phyloP scores from a whole-genome alignment of 1,139 yeast genomes.

The Hyphopichia buzzinii region DNA sequence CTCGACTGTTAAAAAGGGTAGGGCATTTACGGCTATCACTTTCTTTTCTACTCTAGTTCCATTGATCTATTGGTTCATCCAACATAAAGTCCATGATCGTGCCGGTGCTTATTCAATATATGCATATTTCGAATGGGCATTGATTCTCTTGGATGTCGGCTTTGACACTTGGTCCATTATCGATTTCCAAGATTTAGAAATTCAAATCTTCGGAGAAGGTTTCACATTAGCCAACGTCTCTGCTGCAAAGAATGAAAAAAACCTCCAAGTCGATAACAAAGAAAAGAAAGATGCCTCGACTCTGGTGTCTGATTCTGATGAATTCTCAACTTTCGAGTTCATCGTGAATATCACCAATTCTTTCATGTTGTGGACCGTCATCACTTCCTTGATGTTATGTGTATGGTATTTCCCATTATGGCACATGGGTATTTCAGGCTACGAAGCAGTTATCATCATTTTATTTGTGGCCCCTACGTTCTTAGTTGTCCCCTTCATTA shows the following conservation, averaged over 20 bases:
- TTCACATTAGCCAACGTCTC: constrained; percentile 4
- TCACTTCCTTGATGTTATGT: constrained; percentile 77
- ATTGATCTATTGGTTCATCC: constrained; percentile 82
- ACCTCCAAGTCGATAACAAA: constrained; percentile 8
- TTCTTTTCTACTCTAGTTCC: constrained; percentile 79
- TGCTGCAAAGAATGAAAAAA: neutral
- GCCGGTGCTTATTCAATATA: constrained; percentile 96
- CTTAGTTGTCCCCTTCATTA: constrained; percentile 52
- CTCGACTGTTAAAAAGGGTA: constrained; percentile 47
- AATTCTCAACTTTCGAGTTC: constrained; percentile 40
- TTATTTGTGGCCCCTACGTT: constrained; percentile 59
- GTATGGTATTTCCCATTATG: constrained; percentile 98
- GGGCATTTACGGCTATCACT: constrained; percentile 52
- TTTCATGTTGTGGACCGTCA: constrained; percentile 78
- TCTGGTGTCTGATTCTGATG: constrained; percentile 13
- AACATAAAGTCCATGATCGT: constrained; percentile 81
- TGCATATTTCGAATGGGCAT: constrained; percentile 92
- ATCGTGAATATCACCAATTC: constrained; percentile 53
- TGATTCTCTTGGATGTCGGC: constrained; percentile 76
- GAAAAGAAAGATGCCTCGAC: constrained; percentile 3
- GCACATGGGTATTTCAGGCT: constrained; percentile 97
- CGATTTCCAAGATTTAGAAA: constrained; percentile 62
- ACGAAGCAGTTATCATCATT: constrained; percentile 65
- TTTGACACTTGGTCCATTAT: constrained; percentile 78
- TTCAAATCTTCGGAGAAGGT: constrained; percentile 31